Percentiles rank a stretch among this genome's conserved stretches.
phyloP scores from a whole-genome alignment of 2,329 filamentous ascomycete species.

The Fusarium zealandicum region DNA sequence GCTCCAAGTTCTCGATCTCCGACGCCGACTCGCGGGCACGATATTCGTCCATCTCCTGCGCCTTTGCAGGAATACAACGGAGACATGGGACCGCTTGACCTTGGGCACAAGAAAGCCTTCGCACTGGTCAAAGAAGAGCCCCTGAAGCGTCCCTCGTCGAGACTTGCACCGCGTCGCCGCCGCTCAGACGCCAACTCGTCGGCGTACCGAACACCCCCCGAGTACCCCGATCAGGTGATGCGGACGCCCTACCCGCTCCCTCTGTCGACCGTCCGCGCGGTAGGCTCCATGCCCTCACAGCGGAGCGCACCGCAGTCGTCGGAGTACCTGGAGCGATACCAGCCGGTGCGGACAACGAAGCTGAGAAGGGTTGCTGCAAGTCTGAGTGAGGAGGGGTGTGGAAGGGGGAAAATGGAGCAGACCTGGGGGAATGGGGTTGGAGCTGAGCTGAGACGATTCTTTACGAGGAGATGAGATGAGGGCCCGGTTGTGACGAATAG shows the following conservation, averaged over 20 bases:
- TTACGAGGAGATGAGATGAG: slow-evolving; percentile 27
- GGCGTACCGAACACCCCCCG: slow-evolving; percentile 44
- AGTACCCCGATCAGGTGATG: slow-evolving; percentile 35
- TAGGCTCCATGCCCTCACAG: slow-evolving; percentile 27
- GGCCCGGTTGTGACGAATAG: not conserved
- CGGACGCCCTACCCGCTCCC: slow-evolving; percentile 24
- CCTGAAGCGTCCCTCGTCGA: slow-evolving; percentile 50
- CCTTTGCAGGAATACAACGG: slow-evolving; percentile 2
- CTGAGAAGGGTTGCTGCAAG: slow-evolving; percentile 14
- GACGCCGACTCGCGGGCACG: slow-evolving; percentile 4
- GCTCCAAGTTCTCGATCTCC: not conserved
- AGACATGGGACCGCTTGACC: slow-evolving; percentile 12
- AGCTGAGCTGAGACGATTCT: slow-evolving; percentile 38
- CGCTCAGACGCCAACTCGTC: slow-evolving; percentile 36
- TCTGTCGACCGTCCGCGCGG: slow-evolving; percentile 19
- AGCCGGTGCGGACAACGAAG: slow-evolving; percentile 29
- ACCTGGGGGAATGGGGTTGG: slow-evolving; percentile 24
- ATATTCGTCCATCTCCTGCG: not conserved
- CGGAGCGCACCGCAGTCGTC: slow-evolving; percentile 41
- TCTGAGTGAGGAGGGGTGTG: slow-evolving; percentile 14
- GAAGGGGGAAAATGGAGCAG: slow-evolving; percentile 7
- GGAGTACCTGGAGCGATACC: slow-evolving; percentile 47
- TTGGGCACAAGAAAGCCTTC: slow-evolving; percentile 23
- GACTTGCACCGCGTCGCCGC: slow-evolving; percentile 32
- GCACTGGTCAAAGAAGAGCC: slow-evolving; percentile 48